phyloP scores from a whole-genome alignment of 2,329 filamentous ascomycete species.

The Westerdykella aurantiaca region DNA sequence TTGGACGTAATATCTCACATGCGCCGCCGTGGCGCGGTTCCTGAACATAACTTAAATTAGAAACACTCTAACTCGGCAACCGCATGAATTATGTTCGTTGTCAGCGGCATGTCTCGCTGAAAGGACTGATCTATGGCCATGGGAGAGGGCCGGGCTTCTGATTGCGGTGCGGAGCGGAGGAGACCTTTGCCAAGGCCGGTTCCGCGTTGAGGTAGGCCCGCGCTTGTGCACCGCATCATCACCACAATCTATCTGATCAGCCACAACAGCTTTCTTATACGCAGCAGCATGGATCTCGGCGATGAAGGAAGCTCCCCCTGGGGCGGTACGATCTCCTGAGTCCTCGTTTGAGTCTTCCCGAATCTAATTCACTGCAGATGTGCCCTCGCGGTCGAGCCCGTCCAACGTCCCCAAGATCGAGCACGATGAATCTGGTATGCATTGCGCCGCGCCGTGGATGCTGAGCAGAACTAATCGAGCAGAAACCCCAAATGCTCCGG shows the following conservation, averaged over 20 bases:
- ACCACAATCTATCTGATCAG: slow-evolving; percentile 2
- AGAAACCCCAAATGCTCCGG: not conserved
- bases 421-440: slow-evolving; percentile 26
- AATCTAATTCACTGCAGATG: slow-evolving; percentile 35
- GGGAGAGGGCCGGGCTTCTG: too few relatives aligned
- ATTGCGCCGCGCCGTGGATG: not conserved
- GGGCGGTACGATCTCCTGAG: slow-evolving; percentile 31
- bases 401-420: slow-evolving; percentile 36
- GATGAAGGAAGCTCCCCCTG: slow-evolving; percentile 40
- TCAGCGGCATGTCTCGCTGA: too few relatives aligned
- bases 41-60: too few relatives aligned
- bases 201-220: slow-evolving; percentile 2
- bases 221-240: slow-evolving; percentile 4
- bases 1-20: too few relatives aligned
- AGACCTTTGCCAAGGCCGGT: slow-evolving; percentile 4
- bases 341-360: not conserved
- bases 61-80: too few relatives aligned
- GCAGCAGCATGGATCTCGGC: slow-evolving; percentile 37
- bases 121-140: too few relatives aligned
- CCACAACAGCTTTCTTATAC: slow-evolving; percentile 9
- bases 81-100: too few relatives aligned
- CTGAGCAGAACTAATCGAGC: too few relatives aligned
- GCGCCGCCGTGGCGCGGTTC: too few relatives aligned
- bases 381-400: slow-evolving; percentile 42
- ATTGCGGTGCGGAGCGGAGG: too few relatives aligned